Evolutionary conservation across 2,329 filamentous ascomycete species (phyloP), one percentile per base, ranked within the genome.

Genomic region (Hypocrella siamensis): DNA sequence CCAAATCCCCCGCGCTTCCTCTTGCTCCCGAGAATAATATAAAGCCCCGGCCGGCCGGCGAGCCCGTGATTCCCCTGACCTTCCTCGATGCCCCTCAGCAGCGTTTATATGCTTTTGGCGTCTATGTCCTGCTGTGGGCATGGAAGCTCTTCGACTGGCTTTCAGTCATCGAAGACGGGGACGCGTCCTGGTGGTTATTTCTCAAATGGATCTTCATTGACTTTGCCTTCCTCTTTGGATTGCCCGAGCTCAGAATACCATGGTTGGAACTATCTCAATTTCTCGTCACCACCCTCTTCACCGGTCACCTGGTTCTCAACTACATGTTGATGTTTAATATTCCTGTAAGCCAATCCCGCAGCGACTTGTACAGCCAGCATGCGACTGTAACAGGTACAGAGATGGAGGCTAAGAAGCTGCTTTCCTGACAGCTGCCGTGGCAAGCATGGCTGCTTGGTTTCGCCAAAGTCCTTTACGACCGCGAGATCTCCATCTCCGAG

Each of bases 191-290:
- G 38, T 80, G 75, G 69, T 67, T 88, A 30, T 94, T 94, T 49
- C 60, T 93, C 47, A 98, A 96, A 68, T 98, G 90, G 90, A 70
- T 82, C 39, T 65, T 75, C 35, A 71, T 98, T 40, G 90, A 98
- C 57, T 79, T 81, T 38, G 56, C 79, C 17, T 94, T 86, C 52
- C 64, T 96, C 40, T 93, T 92, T 52, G 81, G 81, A 6, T 60
- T 98, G 33, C 88, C 92, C 14, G 71, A 80, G 42, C 56, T 98
- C 45, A 75, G 82, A 51, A 93, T 98, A 67, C 90, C 90, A 36
- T 98, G 90, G 92, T 65, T 98, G 36, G 85, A 96, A 61, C 83
- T 88, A 61, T 83, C 82, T 27, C 80, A 82, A 46, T 67, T 71
- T 22, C 75, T 75, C 1, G 79, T 82, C 33, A 68, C 79, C 26